Conservation (phyloP, 1,284 basidiomycete species). For the Xanthoconium separans region DNA sequence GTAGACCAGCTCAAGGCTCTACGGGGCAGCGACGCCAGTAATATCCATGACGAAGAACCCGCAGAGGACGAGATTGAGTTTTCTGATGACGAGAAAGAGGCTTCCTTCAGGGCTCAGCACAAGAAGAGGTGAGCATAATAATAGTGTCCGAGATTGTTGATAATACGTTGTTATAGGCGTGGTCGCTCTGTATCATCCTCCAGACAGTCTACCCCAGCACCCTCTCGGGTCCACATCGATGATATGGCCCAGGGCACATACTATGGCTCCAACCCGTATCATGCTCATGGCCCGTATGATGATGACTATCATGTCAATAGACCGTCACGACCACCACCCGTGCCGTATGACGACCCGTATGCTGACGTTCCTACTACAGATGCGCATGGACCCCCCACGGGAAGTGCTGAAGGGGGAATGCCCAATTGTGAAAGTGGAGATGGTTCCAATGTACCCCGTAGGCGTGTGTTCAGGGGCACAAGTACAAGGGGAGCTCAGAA, state of each 20-base stretch:
- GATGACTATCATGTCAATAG: slow-evolving; percentile 50
- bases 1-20: slow-evolving; percentile 60
- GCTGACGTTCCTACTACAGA: slow-evolving; percentile 46
- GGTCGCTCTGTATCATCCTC: slow-evolving; percentile 51
- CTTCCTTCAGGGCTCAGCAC: slow-evolving; percentile 56
- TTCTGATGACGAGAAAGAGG: slow-evolving; percentile 87
- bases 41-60: slow-evolving; percentile 87
- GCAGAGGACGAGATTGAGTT: slow-evolving; percentile 85
- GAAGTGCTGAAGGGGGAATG: slow-evolving; percentile 13
- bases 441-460: slow-evolving; percentile 21
- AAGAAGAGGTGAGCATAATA: slow-evolving; percentile 50
- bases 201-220: slow-evolving; percentile 52
- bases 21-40: slow-evolving; percentile 91
- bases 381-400: neutral
- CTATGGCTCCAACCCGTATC: slow-evolving; percentile 57
- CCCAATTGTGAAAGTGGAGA: slow-evolving; percentile 25
- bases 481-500: slow-evolving; percentile 20
- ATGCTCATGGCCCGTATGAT: slow-evolving; percentile 63
- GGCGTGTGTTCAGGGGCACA: slow-evolving; percentile 34
- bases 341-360: slow-evolving; percentile 77
- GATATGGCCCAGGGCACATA: slow-evolving; percentile 48
- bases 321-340: slow-evolving; percentile 57
- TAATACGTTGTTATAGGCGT: slow-evolving; percentile 40
- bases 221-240: slow-evolving; percentile 53
- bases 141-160: slow-evolving; percentile 2